phyloP scores from a whole-genome alignment of 2,329 filamentous ascomycete genomes.

The Raffaelea albimanens region DNA sequence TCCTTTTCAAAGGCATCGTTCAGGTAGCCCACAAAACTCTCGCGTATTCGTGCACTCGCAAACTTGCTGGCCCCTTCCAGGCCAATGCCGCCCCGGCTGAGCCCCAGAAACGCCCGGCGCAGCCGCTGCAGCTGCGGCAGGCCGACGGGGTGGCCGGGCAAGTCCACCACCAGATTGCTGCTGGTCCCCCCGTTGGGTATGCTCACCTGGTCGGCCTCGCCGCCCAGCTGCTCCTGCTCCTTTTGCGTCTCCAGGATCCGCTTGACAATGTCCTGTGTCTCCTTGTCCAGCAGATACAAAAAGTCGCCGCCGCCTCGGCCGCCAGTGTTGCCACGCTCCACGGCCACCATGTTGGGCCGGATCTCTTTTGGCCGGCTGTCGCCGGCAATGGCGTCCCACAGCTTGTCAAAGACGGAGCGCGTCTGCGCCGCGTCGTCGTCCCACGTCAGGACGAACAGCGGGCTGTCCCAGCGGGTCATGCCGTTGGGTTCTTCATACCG shows the following conservation, averaged over 20 bases:
- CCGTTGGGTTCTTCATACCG: constrained; percentile 80
- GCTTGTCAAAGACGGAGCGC: constrained; percentile 45
- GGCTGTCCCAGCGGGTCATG: constrained; percentile 78
- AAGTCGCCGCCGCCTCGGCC: constrained; percentile 62
- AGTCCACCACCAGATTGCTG: constrained; percentile 48
- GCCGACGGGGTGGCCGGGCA: constrained; percentile 58
- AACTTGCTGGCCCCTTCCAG: constrained; percentile 45
- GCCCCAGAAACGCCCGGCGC: constrained; percentile 64
- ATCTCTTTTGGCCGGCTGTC: constrained; percentile 48
- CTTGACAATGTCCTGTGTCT: constrained; percentile 68
- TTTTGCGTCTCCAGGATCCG: constrained; percentile 59
- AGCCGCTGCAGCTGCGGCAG: constrained; percentile 70
- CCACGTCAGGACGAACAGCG: constrained; percentile 69
- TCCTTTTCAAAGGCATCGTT: constrained; percentile 56
- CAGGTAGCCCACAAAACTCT: constrained; percentile 57
- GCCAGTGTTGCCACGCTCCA: constrained; percentile 53
- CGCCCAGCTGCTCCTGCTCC: constrained; percentile 52
- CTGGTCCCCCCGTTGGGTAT: constrained; percentile 26
- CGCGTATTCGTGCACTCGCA: constrained; percentile 44
- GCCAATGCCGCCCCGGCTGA: constrained; percentile 64
- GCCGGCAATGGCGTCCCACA: constrained; percentile 68
- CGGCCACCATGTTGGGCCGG: constrained; percentile 66
- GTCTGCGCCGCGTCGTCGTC: constrained; percentile 59
- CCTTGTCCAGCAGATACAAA: constrained; percentile 69
- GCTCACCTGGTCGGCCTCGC: constrained; percentile 44